A percentile compares a stretch with the other conserved stretches of the same genome.
Conservation (phyloP, 805 yeast genomes). For the Kodamaea fukazawae region DNA sequence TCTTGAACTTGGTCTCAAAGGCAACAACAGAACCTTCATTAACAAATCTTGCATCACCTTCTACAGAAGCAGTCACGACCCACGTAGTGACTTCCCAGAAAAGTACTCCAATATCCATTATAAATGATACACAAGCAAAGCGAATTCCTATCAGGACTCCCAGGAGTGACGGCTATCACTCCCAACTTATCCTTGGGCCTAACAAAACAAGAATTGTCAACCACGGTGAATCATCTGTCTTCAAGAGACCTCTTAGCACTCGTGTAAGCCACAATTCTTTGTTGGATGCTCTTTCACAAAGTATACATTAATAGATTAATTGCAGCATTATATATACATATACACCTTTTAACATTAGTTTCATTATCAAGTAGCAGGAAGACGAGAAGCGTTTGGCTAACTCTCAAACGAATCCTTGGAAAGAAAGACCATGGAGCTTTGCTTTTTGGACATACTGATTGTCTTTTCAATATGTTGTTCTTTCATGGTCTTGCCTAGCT, state of each 20-base stretch:
- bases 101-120: slow-evolving; percentile 21
- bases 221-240: slow-evolving; percentile 43
- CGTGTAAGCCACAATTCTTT: slow-evolving; percentile 48
- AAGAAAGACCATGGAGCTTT: slow-evolving; percentile 19
- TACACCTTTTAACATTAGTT: neutral
- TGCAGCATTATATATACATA: neutral
- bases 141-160: slow-evolving; percentile 28
- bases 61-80: no score
- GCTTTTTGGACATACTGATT: slow-evolving; percentile 19
- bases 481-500: slow-evolving; percentile 23
- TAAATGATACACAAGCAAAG: slow-evolving; percentile 28
- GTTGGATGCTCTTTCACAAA: slow-evolving; percentile 40
- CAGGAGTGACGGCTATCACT: slow-evolving; percentile 35
- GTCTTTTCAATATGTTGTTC: slow-evolving; percentile 26
- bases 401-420: slow-evolving; percentile 19
- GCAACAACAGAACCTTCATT: slow-evolving; percentile 6
- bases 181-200: slow-evolving; percentile 41
- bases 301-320: slow-evolving; percentile 5
- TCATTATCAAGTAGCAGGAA: neutral
- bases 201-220: slow-evolving; percentile 39
- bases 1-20: slow-evolving; percentile 21
- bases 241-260: slow-evolving; percentile 33
- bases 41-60: slow-evolving; percentile 5
- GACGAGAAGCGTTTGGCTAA: neutral
- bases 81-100: neutral